Conservation (phyloP, 495 filamentous ascomycete species). For the Penicillium atrosanguineum region DNA sequence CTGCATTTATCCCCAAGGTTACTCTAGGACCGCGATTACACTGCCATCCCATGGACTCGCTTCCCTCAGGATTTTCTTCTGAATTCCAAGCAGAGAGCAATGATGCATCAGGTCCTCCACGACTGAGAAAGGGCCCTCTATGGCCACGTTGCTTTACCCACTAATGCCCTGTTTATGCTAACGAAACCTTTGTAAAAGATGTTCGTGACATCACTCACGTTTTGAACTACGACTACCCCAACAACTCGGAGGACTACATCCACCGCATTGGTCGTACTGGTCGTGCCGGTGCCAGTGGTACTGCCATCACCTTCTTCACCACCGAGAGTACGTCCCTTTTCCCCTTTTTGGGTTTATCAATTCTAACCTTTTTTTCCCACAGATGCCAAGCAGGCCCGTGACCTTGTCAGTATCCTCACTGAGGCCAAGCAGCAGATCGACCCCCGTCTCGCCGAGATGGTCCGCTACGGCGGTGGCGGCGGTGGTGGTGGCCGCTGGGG, state of each 20-base stretch:
- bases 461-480: slow-evolving; percentile 85
- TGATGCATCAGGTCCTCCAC: slow-evolving; percentile 68
- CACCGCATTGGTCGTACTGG: slow-evolving; percentile 95
- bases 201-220: slow-evolving; percentile 99
- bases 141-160: slow-evolving; percentile 47
- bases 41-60: slow-evolving; percentile 52
- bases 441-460: slow-evolving; percentile 92
- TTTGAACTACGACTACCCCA: slow-evolving; percentile 99
- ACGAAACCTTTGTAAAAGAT: slow-evolving; percentile 87
- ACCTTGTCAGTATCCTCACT: slow-evolving; percentile 85
- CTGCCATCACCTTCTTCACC: slow-evolving; percentile 93
- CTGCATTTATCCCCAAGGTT: slow-evolving; percentile 61
- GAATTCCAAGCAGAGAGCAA: slow-evolving; percentile 65
- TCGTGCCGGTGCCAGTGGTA: slow-evolving; percentile 83
- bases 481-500: slow-evolving; percentile 63
- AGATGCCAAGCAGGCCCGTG: slow-evolving; percentile 97
- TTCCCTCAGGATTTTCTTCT: slow-evolving; percentile 52
- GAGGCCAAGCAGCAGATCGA: slow-evolving; percentile 99
- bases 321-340: slow-evolving; percentile 80
- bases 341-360: slow-evolving; percentile 26
- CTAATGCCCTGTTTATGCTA: slow-evolving; percentile 63
- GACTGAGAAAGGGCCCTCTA: slow-evolving; percentile 54
- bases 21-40: slow-evolving; percentile 68
- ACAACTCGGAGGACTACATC: slow-evolving; percentile 99
- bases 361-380: slow-evolving; percentile 14